Evolutionary conservation across 306 rosid species (phyloP).

Genomic region (Gleditsia sinensis): DNA sequence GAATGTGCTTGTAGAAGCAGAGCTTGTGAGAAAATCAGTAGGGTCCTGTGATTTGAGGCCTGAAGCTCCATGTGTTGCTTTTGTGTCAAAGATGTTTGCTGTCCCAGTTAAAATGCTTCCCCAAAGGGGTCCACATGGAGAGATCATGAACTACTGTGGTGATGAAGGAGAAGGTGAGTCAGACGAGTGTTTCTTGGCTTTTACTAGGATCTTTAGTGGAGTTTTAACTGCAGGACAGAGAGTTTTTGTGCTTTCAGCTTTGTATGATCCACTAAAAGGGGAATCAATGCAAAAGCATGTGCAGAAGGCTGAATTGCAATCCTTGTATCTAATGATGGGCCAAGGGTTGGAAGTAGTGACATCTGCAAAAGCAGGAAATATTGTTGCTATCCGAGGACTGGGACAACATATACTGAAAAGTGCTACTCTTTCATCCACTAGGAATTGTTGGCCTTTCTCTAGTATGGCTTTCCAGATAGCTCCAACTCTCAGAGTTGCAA

Average conservation of each 20-base stretch:
- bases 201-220: constrained; percentile 91
- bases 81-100: constrained; percentile 95
- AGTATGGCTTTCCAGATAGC: constrained; percentile 85
- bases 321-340: constrained; percentile 92
- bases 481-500: constrained; percentile 84
- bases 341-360: constrained; percentile 78
- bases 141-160: constrained; percentile 34
- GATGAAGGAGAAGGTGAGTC: constrained; percentile 71
- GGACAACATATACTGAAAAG: constrained; percentile 84
- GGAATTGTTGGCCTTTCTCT: constrained; percentile 92
- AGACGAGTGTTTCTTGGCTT: constrained; percentile 89
- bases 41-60: constrained; percentile 69
- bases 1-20: constrained; percentile 49
- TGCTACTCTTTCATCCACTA: constrained; percentile 85
- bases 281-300: constrained; percentile 79
- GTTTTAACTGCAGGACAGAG: constrained; percentile 66
- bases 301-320: constrained; percentile 76
- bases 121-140: constrained; percentile 43
- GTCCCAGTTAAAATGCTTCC: constrained; percentile 75
- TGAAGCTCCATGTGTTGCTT: constrained; percentile 79
- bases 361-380: constrained; percentile 73
- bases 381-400: constrained; percentile 95
- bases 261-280: constrained; percentile 79
- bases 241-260: constrained; percentile 85
- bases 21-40: constrained; percentile 53